Percentiles rank a stretch among this genome's conserved stretches.
Evolutionary conservation across 2,329 filamentous ascomycete species (phyloP).

Genomic region (Pseudogymnoascus sp.): DNA sequence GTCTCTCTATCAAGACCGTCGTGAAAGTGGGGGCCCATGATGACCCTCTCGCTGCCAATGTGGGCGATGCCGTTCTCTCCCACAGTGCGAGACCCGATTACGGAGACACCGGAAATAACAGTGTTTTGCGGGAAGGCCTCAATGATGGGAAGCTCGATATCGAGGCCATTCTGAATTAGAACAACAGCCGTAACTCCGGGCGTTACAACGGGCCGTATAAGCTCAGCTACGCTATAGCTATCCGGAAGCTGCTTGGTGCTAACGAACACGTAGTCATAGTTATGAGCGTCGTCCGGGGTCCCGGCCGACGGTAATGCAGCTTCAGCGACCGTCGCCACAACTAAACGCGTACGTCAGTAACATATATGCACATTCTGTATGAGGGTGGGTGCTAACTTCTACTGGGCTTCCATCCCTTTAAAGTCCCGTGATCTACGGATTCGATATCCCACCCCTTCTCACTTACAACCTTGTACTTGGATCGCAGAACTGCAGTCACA

Average conservation of each 20-base stretch:
- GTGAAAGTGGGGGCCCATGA: conserved; percentile 20
- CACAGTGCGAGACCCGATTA: conserved; percentile 21
- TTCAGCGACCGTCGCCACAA: conserved; percentile 1
- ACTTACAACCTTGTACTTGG: conserved; percentile 21
- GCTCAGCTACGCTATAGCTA: conserved; percentile 24
- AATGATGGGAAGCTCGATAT: conserved; percentile 24
- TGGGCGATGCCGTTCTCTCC: conserved; percentile 20
- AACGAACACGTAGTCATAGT: conserved; percentile 26
- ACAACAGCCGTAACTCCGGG: conserved; percentile 24
- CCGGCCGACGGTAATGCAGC: not conserved
- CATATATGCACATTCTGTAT: too few relatives aligned
- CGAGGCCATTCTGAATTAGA: conserved; percentile 27
- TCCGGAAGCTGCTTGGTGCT: conserved; percentile 29
- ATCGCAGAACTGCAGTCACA: conserved; percentile 22
- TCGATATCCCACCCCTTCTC: conserved; percentile 22
- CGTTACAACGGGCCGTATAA: conserved; percentile 24
- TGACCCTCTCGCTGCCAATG: conserved; percentile 19
- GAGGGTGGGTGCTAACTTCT: conserved; percentile 14
- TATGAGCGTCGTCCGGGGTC: conserved; percentile 10
- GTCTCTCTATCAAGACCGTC: conserved; percentile 14
- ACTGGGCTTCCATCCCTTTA: conserved; percentile 20
- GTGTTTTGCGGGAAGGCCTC: conserved; percentile 21
- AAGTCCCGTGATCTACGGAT: conserved; percentile 21
- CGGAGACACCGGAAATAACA: conserved; percentile 22
- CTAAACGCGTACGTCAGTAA: not conserved